A percentile compares a stretch with the other conserved stretches of the same genome.
Conservation (phyloP, 495 filamentous ascomycete genomes). For the Letharia columbiana region DNA sequence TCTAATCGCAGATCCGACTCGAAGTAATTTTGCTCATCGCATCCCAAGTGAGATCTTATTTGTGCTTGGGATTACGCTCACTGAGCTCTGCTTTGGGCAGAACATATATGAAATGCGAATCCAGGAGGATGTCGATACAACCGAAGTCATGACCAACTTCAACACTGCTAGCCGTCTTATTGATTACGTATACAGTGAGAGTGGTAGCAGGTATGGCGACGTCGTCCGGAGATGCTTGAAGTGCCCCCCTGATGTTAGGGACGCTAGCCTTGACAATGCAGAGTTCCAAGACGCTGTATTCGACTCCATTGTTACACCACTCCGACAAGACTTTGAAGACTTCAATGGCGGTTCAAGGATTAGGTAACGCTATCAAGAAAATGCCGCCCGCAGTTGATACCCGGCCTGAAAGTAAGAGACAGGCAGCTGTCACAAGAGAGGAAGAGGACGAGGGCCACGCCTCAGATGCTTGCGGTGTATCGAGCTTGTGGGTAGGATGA, state of each 20-base stretch:
- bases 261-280: conserved; percentile 23
- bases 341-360: conserved; percentile 1
- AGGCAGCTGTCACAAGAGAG: too few relatives aligned
- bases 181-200: conserved; percentile 25
- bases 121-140: conserved; percentile 24
- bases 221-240: conserved; percentile 28
- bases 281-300: conserved; percentile 25
- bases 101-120: conserved; percentile 20
- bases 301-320: conserved; percentile 18
- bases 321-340: conserved; percentile 19
- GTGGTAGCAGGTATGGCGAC: conserved; percentile 26
- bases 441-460: too few relatives aligned
- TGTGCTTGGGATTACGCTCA: conserved; percentile 28
- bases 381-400: too few relatives aligned
- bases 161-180: conserved; percentile 28
- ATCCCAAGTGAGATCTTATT: conserved; percentile 29
- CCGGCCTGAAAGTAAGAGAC: too few relatives aligned
- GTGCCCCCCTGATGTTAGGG: conserved; percentile 21
- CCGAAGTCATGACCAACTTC: conserved; percentile 22
- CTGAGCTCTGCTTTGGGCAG: conserved; percentile 30
- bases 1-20: not conserved
- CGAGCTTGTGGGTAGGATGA: too few relatives aligned
- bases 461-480: too few relatives aligned
- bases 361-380: not conserved
- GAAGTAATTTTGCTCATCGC: conserved; percentile 5